These are phyloP conservation scores for Gonapodya prolifera DNA, from an alignment of 192 early-diverging fungal species.

Conservation along the genomic window DNA sequence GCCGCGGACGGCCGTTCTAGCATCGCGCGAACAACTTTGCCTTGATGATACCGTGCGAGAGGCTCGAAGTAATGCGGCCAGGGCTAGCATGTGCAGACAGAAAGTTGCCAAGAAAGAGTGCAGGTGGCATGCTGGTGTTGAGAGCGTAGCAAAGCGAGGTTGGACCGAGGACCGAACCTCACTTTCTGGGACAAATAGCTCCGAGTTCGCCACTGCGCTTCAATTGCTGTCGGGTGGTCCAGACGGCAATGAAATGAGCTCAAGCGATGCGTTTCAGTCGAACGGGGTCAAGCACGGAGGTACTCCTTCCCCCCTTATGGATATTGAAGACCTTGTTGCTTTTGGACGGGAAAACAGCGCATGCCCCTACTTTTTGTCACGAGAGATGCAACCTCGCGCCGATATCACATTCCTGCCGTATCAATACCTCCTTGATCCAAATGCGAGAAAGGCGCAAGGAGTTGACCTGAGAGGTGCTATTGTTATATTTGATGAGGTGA, in stretches of 20 bases:
- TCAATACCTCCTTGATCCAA: slow-evolving; percentile 45
- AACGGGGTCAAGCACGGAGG: slow-evolving; percentile 7
- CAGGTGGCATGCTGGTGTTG: slow-evolving; percentile 14
- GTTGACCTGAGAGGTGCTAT: slow-evolving; percentile 40
- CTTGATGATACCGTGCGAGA: slow-evolving; percentile 25
- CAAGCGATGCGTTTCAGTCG: not conserved
- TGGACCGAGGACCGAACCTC: not conserved
- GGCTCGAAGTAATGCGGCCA: slow-evolving; percentile 13
- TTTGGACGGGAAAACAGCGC: slow-evolving; percentile 25
- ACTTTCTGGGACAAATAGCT: not conserved
- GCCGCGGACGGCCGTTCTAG: slow-evolving; percentile 28
- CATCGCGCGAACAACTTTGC: slow-evolving; percentile 50
- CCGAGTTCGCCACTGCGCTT: not conserved
- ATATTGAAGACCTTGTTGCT: slow-evolving; percentile 39
- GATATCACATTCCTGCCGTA: slow-evolving; percentile 54
- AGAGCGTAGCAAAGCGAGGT: not conserved
- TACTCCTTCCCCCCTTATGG: slow-evolving; percentile 17
- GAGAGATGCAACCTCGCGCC: slow-evolving; percentile 20
- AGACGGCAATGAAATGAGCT: slow-evolving; percentile 8
- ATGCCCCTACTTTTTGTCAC: slow-evolving; percentile 46
- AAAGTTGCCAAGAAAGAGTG: slow-evolving; percentile 23
- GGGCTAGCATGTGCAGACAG: slow-evolving; percentile 27
- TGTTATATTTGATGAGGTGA: slow-evolving; percentile 51
- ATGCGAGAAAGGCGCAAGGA: slow-evolving; percentile 32
- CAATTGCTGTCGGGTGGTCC: not conserved